Evolutionary conservation across 371 early-diverging fungal genomes (phyloP).

Genomic region (Fennellomyces sp.): DNA sequence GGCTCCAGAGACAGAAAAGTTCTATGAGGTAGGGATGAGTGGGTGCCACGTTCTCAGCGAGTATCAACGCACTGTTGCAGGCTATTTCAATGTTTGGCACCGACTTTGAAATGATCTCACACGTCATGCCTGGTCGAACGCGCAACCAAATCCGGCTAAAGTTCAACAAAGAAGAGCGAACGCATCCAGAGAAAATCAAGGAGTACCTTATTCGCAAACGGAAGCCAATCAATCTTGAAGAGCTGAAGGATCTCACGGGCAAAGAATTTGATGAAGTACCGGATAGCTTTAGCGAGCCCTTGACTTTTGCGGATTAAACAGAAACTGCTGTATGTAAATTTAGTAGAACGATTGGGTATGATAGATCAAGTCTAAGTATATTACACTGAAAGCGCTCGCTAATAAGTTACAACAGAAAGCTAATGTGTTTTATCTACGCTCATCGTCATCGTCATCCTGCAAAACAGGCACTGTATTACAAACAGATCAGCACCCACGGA

Average conservation of each 20-base stretch:
- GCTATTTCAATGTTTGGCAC: conserved; percentile 76
- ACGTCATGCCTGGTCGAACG: conserved; percentile 59
- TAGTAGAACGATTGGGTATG: neutral
- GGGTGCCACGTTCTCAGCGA: neutral
- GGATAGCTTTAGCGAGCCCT: conserved; percentile 25
- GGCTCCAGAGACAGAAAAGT: conserved; percentile 57
- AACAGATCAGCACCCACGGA: neutral
- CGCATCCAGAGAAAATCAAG: conserved; percentile 56
- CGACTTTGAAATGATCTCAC: conserved; percentile 71
- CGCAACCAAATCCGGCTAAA: conserved; percentile 68
- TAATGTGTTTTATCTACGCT: neutral
- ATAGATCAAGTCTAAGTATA: neutral
- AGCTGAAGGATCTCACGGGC: conserved; percentile 22
- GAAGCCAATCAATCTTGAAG: conserved; percentile 32
- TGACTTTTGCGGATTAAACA: neutral
- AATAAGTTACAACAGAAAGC: conserved; percentile 1
- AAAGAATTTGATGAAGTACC: conserved; percentile 34
- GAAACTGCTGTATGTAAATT: no score
- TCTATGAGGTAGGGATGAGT: conserved; percentile 54
- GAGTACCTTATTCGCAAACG: conserved; percentile 49
- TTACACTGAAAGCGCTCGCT: no score
- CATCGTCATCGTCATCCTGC: conserved; percentile 1
- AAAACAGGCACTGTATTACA: neutral
- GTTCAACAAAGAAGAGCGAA: conserved; percentile 67
- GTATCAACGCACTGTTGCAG: conserved; percentile 28